A percentile compares a stretch with the other conserved stretches of the same genome.
Evolutionary conservation across 257 asterid genomes (phyloP).

Genomic region (Gardenia jasminoides): DNA sequence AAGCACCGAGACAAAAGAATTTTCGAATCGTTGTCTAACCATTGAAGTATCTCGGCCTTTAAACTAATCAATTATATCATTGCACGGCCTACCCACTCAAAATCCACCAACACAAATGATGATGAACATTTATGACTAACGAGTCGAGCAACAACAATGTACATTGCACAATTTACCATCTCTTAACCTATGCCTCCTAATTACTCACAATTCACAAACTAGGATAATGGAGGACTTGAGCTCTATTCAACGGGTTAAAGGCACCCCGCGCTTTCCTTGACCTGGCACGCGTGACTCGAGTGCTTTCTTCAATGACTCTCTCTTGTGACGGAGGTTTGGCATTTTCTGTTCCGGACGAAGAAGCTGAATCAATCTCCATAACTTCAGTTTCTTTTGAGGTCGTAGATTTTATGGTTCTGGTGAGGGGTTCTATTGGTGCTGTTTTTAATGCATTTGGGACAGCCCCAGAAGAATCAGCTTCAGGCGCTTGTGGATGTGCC

Average conservation of each 20-base stretch:
- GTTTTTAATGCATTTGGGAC: constrained; percentile 42
- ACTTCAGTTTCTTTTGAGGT: constrained; percentile 37
- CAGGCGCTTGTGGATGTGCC: constrained; percentile 37
- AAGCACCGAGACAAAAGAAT: not conserved
- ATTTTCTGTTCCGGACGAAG: constrained; percentile 31
- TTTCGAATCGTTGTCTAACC: too few relatives aligned
- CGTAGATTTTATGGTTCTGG: constrained; percentile 32
- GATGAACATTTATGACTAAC: not conserved
- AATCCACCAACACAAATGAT: not conserved
- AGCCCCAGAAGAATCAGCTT: constrained; percentile 34
- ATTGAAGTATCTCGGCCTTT: not conserved
- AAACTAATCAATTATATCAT: not conserved
- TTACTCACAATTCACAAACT: constrained; percentile 17
- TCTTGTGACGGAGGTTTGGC: constrained; percentile 32
- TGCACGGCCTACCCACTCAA: not conserved
- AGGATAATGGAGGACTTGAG: not conserved
- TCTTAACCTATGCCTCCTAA: constrained; percentile 20
- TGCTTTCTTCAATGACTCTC: constrained; percentile 36
- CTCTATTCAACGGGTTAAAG: constrained; percentile 5
- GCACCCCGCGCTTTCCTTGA: constrained; percentile 38
- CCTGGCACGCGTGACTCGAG: constrained; percentile 49
- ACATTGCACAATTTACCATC: constrained; percentile 15
- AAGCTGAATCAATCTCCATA: constrained; percentile 40
- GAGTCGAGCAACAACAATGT: constrained; percentile 5
- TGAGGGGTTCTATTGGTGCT: constrained; percentile 32